Evolutionary conservation across 345 rosid genomes (phyloP), one percentile per base, ranked within the genome.

Genomic region (Pseudoturritis turrita): DNA sequence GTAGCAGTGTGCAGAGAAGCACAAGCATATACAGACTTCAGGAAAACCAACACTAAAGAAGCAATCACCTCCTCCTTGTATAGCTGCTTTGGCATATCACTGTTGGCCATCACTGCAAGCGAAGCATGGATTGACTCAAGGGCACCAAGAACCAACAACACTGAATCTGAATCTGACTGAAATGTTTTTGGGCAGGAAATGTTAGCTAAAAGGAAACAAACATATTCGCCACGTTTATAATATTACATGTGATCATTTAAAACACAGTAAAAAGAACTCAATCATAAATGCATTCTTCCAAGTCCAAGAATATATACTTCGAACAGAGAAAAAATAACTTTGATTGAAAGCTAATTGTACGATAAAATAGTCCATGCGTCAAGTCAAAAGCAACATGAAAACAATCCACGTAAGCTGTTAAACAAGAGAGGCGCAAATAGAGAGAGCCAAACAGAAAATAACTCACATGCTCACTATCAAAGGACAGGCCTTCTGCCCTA

Each of bases 81-180:
- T 45, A 95, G 87, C 81, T 87, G 99, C 80, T 92, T 92, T 39
- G 99, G 94, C 99, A 95, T 92, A 80, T 87, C 79, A 81, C 72
- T 82, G 79, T 90, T 86, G 43, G 97, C 89, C 96, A 95, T 86
- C 77, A 92, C 81, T 39, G 97, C 94, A 64, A 95, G 86, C 56
- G 92, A 85, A 46, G 96, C 96, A 86, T 95, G 98, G 68, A 95
- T 87, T 51, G 99, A 87, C 81, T 95, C 99, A 81, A 95, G 78
- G 70, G 99, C 98, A 78, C 96, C 85, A 60, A 89, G 86, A 41
- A 89, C 83, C 40, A 73, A 71, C 41, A 83, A 82, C 61, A 84
- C 79, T 49, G 83, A 82, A 77, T 89, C 91, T 65, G 96, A 88
- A 74, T 90, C 96, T 65, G 84, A 79, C 97, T 91, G 93, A 77